Base-by-base conservation (phyloP, 208 protist genomes). In the Angomonas ambiguus region DNA sequence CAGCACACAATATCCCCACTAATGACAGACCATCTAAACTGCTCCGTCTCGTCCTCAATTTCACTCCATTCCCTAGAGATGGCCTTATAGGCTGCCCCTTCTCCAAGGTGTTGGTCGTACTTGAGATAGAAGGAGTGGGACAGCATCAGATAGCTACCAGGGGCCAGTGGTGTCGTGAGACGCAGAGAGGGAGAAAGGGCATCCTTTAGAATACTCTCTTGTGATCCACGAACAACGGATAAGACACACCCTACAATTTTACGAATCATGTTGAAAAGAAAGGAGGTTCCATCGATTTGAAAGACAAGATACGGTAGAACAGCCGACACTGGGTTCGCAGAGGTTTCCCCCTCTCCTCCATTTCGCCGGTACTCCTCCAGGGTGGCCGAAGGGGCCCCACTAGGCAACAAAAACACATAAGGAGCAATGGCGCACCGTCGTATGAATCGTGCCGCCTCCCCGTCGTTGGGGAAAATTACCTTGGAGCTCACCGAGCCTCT, bases 211-310 rank as follows among this genome's bases (percentile, higher is more conserved):
- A 94, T 58, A 22, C 67, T 65, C 25, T 66, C 72, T 33, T 79
- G 63, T 0, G 79, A 71, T 8, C 88, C 88, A 30, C 88, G 85
- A 28, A 80, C 67, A 18, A 91, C 74, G 8, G 88, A 85, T 18
- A 94, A 32, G n/a, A 85, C 18, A 22, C 80, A 71, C 1, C 88
- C 88, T 0, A 94, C 80, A 20, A 94, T 77, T 57, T 94, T 94
- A 56, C 88, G 81, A 63, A 95, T 95, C 88, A 95, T 95, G 51
- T 95, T 95, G 49, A 92, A 87, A 10, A 95, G 73, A 67, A 95
- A 95, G 6, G 86, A 92, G 8, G 71, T 77, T 2, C 88, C 88
- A 48, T 95, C 88, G 42, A 95, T 85, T 53, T 95, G 88, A 34
- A 95, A 89, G 16, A 92, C 55, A 0, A 91, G 38, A 65, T 88